Percentiles rank a stretch among this genome's conserved stretches.
phyloP scores from a whole-genome alignment of 305 asterid genomes.

The Fraxinus paxiana region DNA sequence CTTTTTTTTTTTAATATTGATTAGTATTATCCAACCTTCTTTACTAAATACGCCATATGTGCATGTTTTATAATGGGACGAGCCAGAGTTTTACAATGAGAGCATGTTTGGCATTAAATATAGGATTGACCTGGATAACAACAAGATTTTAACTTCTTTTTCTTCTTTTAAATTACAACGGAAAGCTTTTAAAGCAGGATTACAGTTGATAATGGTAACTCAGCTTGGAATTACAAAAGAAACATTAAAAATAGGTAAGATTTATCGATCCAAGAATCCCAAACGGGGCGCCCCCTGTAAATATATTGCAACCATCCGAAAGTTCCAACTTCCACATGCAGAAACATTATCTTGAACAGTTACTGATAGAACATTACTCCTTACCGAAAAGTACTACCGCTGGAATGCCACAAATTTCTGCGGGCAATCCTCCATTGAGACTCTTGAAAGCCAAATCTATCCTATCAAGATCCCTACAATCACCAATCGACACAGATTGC shows the following conservation, averaged over 20 bases:
- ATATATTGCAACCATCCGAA: slow-evolving; percentile 67
- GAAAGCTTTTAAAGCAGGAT: slow-evolving; percentile 24
- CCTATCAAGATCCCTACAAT: slow-evolving; percentile 69
- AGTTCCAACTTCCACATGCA: slow-evolving; percentile 53
- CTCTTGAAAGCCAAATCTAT: slow-evolving; percentile 68
- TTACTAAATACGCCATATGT: not conserved
- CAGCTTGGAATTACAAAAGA: slow-evolving; percentile 55
- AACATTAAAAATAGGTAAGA: slow-evolving; percentile 54
- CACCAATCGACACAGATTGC: slow-evolving; percentile 54
- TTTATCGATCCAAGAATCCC: slow-evolving; percentile 43
- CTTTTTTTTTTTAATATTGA: not conserved
- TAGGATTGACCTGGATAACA: slow-evolving; percentile 2
- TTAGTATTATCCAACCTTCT: not conserved
- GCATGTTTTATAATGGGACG: no score
- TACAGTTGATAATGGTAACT: slow-evolving; percentile 27
- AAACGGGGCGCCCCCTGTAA: slow-evolving; percentile 51
- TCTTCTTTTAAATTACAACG: not conserved
- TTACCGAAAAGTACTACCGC: slow-evolving; percentile 59
- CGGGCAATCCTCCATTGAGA: slow-evolving; percentile 56
- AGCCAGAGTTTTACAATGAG: not conserved
- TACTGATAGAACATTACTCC: slow-evolving; percentile 66
- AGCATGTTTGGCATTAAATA: not conserved
- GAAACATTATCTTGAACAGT: slow-evolving; percentile 48
- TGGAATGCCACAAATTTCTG: slow-evolving; percentile 53
- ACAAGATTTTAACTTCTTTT: not conserved